Base-by-base conservation (phyloP, 2,329 filamentous ascomycete genomes). In the Hypomyces rosellus region DNA sequence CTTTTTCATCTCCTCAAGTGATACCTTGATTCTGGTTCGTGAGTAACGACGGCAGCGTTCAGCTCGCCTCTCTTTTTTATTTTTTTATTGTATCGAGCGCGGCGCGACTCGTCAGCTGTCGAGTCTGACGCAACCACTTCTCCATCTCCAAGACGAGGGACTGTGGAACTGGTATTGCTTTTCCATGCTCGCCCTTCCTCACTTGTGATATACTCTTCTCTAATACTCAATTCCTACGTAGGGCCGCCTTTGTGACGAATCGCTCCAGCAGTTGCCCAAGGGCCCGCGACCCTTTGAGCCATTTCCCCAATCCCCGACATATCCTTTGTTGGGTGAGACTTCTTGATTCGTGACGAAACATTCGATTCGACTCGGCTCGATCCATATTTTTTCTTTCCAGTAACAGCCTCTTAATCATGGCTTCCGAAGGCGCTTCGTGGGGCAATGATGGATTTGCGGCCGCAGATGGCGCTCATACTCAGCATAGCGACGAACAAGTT, bases 401-500 rank as follows among this genome's bases (percentile, higher is more conserved):
- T 15, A 46, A 51, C 33, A 43, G 49, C 52, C 45, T 55, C 49
- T 30, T 40, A 52, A 58, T 52, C 44, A 71, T 71, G 69, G 65
- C 67, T 56, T 67, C 69, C 54, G 68, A 70, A 58, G 69, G 69
- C 63, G 66, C 63, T 65, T 64, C 72, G 57, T 80, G 76, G 74
- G 73, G 70, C 63, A 73, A 76, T 65, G 72, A 74, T 69, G 74
- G 75, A 68, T 74, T 74, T 67, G 75, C 70, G 61, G 72, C 73
- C 62, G 74, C 76, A 61, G 74, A 79, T 68, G 81, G 80, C 66
- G 74, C 74, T 63, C 73, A 76, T 68, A 71, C 64, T 69, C 73
- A 77, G 68, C 70, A 74, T 74, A 78, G 74, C 69, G 74, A 76
- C 65, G 69, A 78, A 71, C 68, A 77, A 71, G 71, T 69, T 69